Base-by-base conservation (phyloP, 2,329 filamentous ascomycete genomes). In the Xylaria sp. region DNA sequence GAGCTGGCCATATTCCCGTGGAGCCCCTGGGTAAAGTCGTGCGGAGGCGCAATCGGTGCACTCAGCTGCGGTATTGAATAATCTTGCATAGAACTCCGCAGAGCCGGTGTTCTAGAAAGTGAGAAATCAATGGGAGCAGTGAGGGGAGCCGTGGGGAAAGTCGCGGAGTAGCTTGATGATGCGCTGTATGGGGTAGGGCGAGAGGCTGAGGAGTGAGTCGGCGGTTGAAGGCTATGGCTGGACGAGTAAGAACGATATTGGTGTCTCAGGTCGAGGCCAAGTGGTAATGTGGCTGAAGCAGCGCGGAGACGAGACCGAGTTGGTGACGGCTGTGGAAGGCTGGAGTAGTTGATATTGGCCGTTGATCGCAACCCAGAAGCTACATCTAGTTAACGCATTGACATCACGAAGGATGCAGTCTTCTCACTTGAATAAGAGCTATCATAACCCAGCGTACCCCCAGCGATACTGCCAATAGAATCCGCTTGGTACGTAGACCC, bases 1-100 rank as follows among this genome's bases (percentile, higher is more conserved):
- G 74, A 72, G 57, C 66, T 71, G 3, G 70, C 65, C 68, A 79
- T 71, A 67, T 70, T 76, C 5, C 75, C 75, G 46, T 80, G 76
- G 60, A 81, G 75, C 4, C 78, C 76, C 59, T 79, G 77, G 2
- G 76, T 74, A 64, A 83, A 84, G 57, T 84, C 82, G 55, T 77
- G 77, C 0, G 81, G 73, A 2, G 80, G 77, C 2, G 78, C 77
- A 59, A 83, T 81, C 0, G 81, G 81, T 1, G 81, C 80, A 66
- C 78, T 82, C 73, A 84, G 75, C 66, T 83, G 81, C 2, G 81
- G 76, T 67, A 81, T 78, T 10, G 77, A 76, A 68, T 82, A 83
- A 57, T 83, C 80, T 18, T 71, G 72, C 35, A 74, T 71, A 67
- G 61, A 71, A 61, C 59, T 68, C 54, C 73, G 69, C 56, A 75